These are phyloP conservation scores for Saposhnikovia divaricata DNA, from an alignment of 129 eudicot genomes.

Conservation along the genomic window DNA sequence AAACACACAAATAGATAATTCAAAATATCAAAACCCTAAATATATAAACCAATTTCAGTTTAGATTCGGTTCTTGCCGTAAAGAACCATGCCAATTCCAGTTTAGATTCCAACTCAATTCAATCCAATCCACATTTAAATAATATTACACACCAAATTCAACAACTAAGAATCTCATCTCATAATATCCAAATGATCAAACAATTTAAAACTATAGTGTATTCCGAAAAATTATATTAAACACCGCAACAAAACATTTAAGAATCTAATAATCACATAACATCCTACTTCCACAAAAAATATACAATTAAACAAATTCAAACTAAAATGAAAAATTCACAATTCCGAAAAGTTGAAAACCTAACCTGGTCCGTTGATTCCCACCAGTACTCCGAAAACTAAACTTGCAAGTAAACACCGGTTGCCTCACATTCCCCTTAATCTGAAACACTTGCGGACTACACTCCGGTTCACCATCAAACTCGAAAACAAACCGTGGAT, in stretches of 20 bases:
- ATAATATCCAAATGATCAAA: neutral
- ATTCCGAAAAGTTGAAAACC: neutral
- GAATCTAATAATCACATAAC: too few species aligned
- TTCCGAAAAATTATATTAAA: too few species aligned
- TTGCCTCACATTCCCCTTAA: slow-evolving; percentile 48
- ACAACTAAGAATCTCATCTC: neutral
- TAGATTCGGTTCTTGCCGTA: neutral
- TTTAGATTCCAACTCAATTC: neutral
- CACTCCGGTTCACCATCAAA: slow-evolving; percentile 79
- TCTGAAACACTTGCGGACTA: slow-evolving; percentile 59
- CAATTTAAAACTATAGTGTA: too few species aligned
- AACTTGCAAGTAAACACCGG: slow-evolving; percentile 69
- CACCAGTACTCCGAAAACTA: slow-evolving; percentile 36
- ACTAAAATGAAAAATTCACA: neutral
- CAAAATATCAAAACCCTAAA: neutral
- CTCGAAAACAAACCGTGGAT: slow-evolving; percentile 67
- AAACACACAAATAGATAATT: neutral
- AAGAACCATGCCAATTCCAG: neutral
- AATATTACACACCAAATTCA: neutral
- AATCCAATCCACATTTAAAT: too few species aligned
- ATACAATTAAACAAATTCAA: neutral
- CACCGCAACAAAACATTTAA: too few species aligned
- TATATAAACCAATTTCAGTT: neutral
- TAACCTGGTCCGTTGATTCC: slow-evolving; percentile 49
- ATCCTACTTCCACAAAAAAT: neutral